Evolutionary conservation across 106 monocot species (phyloP), one percentile per base, ranked within the genome.

Genomic region (Cymbidium sinense): DNA sequence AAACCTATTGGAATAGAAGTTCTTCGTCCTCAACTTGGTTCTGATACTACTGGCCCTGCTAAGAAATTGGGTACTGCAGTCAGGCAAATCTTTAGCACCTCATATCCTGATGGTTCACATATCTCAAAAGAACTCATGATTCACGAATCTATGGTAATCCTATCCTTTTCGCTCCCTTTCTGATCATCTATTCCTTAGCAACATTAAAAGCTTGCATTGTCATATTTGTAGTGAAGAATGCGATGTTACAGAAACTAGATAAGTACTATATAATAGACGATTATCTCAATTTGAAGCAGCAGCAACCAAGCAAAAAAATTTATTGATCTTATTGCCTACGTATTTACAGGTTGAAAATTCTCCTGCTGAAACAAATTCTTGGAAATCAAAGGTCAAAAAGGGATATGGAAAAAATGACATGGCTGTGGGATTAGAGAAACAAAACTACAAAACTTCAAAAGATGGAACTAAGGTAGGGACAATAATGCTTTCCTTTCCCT

Each of bases 381-480:
- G 29, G 33, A 93, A 87, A 82, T 52, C 75, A 55, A 89, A 88
- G 83, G 19, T 41, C 11, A 89, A 85, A 78, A 88, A 85, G 76
- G 81, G 54, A 30, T 70, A 51, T 73, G 82, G 54, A 77, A 78
- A 61, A 55, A 84, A 70, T 86, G 87, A 79, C 2, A 70, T 82
- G 54, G 20, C 31, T 72, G 27, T 62, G 77, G 80, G 81, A 73
- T 50, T 86, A 35, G 11, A 78, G 9, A 91, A 85, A 73, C 91
- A 84, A 83, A 87, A 84, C 70, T 84, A 44, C 58, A 73, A 70
- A 82, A 17, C n/a, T 77, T 70, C 76, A 47, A 93, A 93, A 83
- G 93, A 89, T 86, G 90, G 84, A 64, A 50, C 79, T 62, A 93
- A 89, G 93, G 91, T 93, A 70, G n/a, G n/a, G 5, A 15, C 47